phyloP scores from a whole-genome alignment of 2,329 filamentous ascomycete genomes.

The Parasarocladium wereldwijsianum region DNA sequence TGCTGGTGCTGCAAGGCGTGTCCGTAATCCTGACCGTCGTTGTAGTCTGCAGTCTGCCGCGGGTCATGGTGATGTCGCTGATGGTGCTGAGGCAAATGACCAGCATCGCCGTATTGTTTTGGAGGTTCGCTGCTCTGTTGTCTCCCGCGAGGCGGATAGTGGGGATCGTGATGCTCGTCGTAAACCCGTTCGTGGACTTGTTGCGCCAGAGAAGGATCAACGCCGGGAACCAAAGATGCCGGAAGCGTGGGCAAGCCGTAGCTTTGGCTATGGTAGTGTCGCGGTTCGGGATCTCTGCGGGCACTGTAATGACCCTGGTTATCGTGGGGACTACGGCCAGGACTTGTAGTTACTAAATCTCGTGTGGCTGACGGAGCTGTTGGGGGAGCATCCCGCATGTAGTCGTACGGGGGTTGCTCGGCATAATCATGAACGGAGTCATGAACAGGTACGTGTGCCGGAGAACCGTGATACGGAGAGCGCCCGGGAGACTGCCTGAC shows the following conservation, averaged over 20 bases:
- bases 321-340: constrained; percentile 4
- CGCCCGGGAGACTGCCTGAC: constrained; percentile 18
- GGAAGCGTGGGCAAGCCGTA: constrained; percentile 35
- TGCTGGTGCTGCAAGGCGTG: too few relatives aligned
- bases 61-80: constrained; percentile 13
- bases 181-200: constrained; percentile 44
- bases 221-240: constrained; percentile 41
- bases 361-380: constrained; percentile 1
- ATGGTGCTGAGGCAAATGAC: constrained; percentile 3
- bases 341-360: constrained; percentile 5
- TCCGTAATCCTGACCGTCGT: too few relatives aligned
- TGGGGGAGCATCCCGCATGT: neutral
- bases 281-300: constrained; percentile 15
- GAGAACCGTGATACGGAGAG: constrained; percentile 4
- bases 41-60: too few relatives aligned
- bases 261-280: constrained; percentile 15
- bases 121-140: constrained; percentile 18
- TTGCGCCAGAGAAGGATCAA: constrained; percentile 39
- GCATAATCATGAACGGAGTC: constrained; percentile 1
- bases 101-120: constrained; percentile 10
- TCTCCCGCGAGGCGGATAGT: constrained; percentile 28
- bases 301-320: constrained; percentile 16
- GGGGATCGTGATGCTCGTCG: constrained; percentile 31
- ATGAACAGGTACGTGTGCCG: constrained; percentile 1
- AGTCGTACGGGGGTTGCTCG: constrained; percentile 1